Base-by-base conservation (phyloP, 2,329 filamentous ascomycete genomes). In the Talaromyces islandicus region DNA sequence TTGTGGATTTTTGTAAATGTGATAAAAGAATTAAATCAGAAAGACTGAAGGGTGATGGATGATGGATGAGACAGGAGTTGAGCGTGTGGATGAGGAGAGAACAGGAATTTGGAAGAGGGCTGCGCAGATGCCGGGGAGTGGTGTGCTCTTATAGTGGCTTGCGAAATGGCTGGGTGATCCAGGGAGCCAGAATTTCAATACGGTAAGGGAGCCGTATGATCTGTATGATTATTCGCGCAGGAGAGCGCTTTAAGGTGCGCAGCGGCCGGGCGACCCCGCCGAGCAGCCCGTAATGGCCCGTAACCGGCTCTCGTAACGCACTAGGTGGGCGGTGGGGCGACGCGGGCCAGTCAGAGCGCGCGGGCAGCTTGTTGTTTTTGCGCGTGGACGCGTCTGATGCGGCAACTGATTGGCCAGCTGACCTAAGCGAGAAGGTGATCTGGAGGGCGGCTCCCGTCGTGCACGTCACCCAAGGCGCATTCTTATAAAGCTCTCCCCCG, bases 1-100 rank as follows among this genome's bases (percentile, higher is more conserved):
- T 97, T 89, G 88, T 88, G 56, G 35, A 60, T 59, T 65, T 63
- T 66, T 64, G 68, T 67, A 66, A 68, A 66, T 66, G 32, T 53
- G 51, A 38, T 35, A 70, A 71, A 76, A 69, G 61, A 65, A 69
- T 64, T 60, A 74, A 67, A 67, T 60, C 63, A 64, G 55, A 38
- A 46, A 58, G 59, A 60, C 52, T 62, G 51, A 73, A 72, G 71
- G 70, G 25, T 27, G 25, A 73, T 74, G 72, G 62, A n/a, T 9
- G 29, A 38, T 73, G 71, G 67, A 66, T 67, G 68, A 65, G 64
- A 67, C 55, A 64, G 69, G 35, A n/a, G 35, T n/a, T 6, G 17
- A n/a, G 35, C 35, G 35, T 35, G 32, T 12, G 17, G 35, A 38
- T 38, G 35, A 38, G 71, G 71, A 68, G 67, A 67, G 64, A 73